A percentile compares a stretch with the other conserved stretches of the same genome.
Evolutionary conservation across 768 basidiomycete genomes (phyloP).

Genomic region (Aureoboletus auriporus): DNA sequence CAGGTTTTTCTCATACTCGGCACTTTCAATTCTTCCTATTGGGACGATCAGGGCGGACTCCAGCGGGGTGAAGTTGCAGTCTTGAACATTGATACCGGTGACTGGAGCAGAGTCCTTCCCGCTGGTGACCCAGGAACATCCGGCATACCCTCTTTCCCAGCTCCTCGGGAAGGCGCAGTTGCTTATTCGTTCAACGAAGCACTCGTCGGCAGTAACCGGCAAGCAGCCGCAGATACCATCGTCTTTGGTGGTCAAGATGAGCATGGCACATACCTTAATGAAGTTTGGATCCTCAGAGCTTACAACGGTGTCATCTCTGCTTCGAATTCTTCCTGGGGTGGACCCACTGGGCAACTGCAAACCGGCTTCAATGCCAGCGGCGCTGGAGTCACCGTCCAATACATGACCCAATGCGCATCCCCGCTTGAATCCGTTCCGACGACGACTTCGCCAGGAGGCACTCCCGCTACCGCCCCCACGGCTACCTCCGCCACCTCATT

Average conservation of each 20-base stretch:
- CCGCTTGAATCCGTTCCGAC: conserved; percentile 25
- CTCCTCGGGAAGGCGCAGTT: conserved; percentile 67
- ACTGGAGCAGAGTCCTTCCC: conserved; percentile 72
- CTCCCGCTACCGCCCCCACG: conserved; percentile 11
- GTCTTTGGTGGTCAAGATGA: conserved; percentile 76
- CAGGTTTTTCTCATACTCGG: conserved; percentile 73
- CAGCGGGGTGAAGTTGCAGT: conserved; percentile 72
- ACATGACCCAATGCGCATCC: conserved; percentile 57
- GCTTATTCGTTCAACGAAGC: conserved; percentile 51
- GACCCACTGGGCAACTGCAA: conserved; percentile 57
- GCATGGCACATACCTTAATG: conserved; percentile 62
- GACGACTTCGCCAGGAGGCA: conserved; percentile 18
- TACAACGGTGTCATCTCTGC: conserved; percentile 60
- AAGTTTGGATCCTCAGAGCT: conserved; percentile 75
- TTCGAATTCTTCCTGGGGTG: conserved; percentile 61
- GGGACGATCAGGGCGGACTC: conserved; percentile 63
- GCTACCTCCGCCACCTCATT: conserved; percentile 19
- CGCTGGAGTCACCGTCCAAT: conserved; percentile 58
- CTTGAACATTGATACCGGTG: conserved; percentile 53
- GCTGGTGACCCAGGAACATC: conserved; percentile 61
- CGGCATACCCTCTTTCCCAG: conserved; percentile 50
- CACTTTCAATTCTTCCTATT: conserved; percentile 55
- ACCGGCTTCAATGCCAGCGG: conserved; percentile 65
- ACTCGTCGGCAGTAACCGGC: conserved; percentile 53
- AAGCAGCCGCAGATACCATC: conserved; percentile 58